Evolutionary conservation across 768 basidiomycete species (phyloP), one percentile per base, ranked within the genome.

Genomic region (Hygrocybe punicea): DNA sequence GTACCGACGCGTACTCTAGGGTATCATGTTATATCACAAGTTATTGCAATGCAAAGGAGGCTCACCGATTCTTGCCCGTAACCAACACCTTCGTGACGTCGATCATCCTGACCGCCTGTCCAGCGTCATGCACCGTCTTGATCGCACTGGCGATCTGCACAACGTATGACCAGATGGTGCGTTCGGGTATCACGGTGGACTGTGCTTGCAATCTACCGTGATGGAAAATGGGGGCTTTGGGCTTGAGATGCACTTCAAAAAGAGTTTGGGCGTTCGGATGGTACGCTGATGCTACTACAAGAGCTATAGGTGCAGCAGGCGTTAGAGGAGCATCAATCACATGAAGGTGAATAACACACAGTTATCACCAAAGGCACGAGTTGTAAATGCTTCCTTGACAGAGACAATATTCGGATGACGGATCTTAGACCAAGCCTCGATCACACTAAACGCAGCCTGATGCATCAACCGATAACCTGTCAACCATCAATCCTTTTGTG

Each of bases 321-420:
- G 10, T 3, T 14, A 17, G 4, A 29, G 44, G 29, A 48, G 17
- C 17, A 34, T 19, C 13, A 49, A 57, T 46, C 6, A 39, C 35
- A 55, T 21, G 46, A 59, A 23, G 24, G 40, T 47, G n/a, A 6
- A 34, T 45, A 13, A 76, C 87, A 51, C 65, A 96, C 95, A 98
- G 63, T 86, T 87, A 68, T 98, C 97, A 54, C 85, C 84, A 70
- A 99, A 99, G 1, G 90, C 84, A 25, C 87, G 82, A 0, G 96
- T 96, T 0, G 97, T 98, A 75, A 99, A 98, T 0, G 96, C 97
- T 69, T 98, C 97, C 49, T 83, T 81, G 19, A 98, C 75, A 8
- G 83, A 71, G 14, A 96, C 84, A 58, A 99, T 86, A 60, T 83
- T 86, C 1, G 97, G 94, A 73, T 98, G 96, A 16, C 77, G 81